These are phyloP conservation scores for Vigna hirtella DNA, from an alignment of 306 rosid genomes.

Conservation along the genomic window DNA sequence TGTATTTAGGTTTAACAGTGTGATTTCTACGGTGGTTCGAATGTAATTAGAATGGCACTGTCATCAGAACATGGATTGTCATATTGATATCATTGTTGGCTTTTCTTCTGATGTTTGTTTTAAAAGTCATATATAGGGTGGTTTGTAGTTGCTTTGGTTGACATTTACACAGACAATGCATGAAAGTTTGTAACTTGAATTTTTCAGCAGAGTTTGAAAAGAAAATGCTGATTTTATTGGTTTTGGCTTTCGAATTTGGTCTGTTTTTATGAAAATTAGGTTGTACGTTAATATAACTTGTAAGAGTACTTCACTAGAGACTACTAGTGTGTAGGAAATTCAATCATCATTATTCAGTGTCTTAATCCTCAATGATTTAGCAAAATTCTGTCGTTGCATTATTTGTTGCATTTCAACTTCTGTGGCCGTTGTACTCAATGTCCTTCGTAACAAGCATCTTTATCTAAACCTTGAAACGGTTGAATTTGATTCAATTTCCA, in stretches of 20 bases:
- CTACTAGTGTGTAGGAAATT: background rate
- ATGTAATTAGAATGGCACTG: background rate
- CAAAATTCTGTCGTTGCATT: background rate
- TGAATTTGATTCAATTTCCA: background rate
- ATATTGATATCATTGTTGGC: too few relatives aligned
- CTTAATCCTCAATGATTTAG: background rate
- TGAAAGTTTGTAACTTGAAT: background rate
- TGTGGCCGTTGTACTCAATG: background rate
- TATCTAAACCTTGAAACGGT: background rate
- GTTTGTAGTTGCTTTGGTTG: background rate
- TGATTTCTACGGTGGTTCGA: background rate
- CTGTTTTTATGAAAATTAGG: too few relatives aligned
- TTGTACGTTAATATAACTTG: background rate
- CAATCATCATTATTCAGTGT: slow-evolving; percentile 6
- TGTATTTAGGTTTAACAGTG: too few relatives aligned
- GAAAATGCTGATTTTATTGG: slow-evolving; percentile 10
- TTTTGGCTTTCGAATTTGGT: background rate
- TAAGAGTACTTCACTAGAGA: background rate
- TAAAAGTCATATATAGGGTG: background rate
- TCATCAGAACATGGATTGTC: background rate
- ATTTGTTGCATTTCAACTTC: background rate
- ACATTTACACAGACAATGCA: background rate
- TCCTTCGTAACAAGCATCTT: background rate
- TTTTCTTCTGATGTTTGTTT: background rate
- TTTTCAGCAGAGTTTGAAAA: background rate